These are phyloP conservation scores for Sparassis latifolia DNA, from an alignment of 1,284 basidiomycete genomes.

Conservation along the genomic window DNA sequence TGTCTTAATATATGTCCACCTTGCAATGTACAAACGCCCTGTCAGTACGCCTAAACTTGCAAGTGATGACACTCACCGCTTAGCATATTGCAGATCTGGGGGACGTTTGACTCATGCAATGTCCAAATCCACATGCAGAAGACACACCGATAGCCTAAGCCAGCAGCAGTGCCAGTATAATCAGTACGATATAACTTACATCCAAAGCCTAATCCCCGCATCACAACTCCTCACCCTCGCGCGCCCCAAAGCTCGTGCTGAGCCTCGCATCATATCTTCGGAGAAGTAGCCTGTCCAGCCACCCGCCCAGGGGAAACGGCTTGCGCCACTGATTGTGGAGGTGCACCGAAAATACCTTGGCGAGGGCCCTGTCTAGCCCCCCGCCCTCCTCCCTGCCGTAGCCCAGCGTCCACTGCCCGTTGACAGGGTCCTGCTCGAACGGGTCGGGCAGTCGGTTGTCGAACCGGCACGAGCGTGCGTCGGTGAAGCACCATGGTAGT, in stretches of 20 bases:
- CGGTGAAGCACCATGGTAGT: constrained; percentile 89
- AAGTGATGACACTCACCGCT: no score
- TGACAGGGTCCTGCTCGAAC: constrained; percentile 59
- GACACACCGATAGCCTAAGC: no score
- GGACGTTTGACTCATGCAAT: no score
- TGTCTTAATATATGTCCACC: no score
- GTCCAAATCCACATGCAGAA: no score
- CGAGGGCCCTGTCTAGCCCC: constrained; percentile 57
- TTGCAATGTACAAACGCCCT: no score
- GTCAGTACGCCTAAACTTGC: no score
- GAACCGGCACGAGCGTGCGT: constrained; percentile 82
- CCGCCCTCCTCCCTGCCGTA: constrained; percentile 56
- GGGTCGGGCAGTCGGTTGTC: constrained; percentile 91
- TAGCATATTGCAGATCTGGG: no score
- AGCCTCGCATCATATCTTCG: constrained; percentile 65
- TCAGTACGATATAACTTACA: no score
- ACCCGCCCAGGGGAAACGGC: constrained; percentile 67
- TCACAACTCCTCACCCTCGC: neutral
- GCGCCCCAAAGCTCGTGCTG: constrained; percentile 55
- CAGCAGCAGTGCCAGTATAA: no score
- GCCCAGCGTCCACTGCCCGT: constrained; percentile 52
- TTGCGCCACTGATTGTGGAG: constrained; percentile 93
- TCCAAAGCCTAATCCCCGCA: neutral
- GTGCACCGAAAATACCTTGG: constrained; percentile 79
- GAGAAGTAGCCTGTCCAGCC: constrained; percentile 75